phyloP scores from a whole-genome alignment of 2,329 filamentous ascomycete genomes.

The Pseudonectria foliicola region DNA sequence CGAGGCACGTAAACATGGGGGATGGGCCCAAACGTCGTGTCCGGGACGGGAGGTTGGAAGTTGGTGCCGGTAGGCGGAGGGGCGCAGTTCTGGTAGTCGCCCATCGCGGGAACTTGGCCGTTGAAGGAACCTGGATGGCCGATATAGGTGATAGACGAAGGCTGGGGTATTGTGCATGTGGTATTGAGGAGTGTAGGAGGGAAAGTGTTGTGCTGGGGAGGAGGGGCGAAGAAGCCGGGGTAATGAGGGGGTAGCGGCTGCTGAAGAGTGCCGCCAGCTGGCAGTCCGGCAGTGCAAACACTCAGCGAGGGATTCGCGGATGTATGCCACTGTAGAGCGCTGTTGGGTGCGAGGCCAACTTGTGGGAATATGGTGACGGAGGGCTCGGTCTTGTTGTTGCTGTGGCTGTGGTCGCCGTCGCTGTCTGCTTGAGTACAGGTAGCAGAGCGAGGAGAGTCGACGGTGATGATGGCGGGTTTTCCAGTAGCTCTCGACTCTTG shows the following conservation, averaged over 20 bases:
- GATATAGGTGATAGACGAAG: slow-evolving; percentile 20
- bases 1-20: slow-evolving; percentile 50
- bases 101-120: slow-evolving; percentile 24
- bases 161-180: slow-evolving; percentile 4
- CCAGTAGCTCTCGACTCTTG: slow-evolving; percentile 1
- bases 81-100: slow-evolving; percentile 36
- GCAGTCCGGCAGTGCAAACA: slow-evolving; percentile 10
- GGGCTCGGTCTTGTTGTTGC: slow-evolving; percentile 1
- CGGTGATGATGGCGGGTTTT: slow-evolving; percentile 5
- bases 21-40: slow-evolving; percentile 49
- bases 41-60: slow-evolving; percentile 53
- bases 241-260: slow-evolving; percentile 11
- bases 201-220: slow-evolving; percentile 2
- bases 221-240: slow-evolving; percentile 2
- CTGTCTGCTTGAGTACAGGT: slow-evolving; percentile 12
- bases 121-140: slow-evolving; percentile 14
- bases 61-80: slow-evolving; percentile 38
- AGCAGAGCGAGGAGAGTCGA: slow-evolving; percentile 16
- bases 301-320: slow-evolving; percentile 28
- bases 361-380: slow-evolving; percentile 20
- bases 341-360: slow-evolving; percentile 17
- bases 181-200: slow-evolving; percentile 3
- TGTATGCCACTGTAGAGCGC: slow-evolving; percentile 26
- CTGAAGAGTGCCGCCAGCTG: slow-evolving; percentile 13
- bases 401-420: not conserved